Percentiles rank a stretch among this genome's conserved stretches.
These are phyloP conservation scores for Aspergillus phoenicis DNA, from an alignment of 2,329 filamentous ascomycete genomes.

Conservation along the genomic window DNA sequence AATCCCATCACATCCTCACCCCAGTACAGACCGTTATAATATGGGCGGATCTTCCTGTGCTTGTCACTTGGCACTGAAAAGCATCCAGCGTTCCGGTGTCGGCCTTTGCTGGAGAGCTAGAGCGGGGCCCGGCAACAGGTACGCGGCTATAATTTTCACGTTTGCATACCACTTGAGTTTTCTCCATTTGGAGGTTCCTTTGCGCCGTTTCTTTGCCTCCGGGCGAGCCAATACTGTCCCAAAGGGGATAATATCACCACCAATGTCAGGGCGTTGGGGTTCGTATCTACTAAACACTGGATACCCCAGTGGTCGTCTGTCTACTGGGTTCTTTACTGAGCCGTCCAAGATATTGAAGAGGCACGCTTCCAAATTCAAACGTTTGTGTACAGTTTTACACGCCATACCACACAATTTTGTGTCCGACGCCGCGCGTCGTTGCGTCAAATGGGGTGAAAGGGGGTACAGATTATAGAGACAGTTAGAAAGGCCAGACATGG, in stretches of 20 bases:
- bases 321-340: not conserved
- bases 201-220: not conserved
- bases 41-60: not conserved
- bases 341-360: not conserved
- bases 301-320: not conserved
- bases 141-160: not conserved
- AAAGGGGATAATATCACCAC: not conserved
- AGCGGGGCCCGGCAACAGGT: not conserved
- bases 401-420: conserved; percentile 15
- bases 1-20: not conserved
- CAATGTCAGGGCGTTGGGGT: not conserved
- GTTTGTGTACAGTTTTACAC: conserved; percentile 20
- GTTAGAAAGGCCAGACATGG: conserved; percentile 15
- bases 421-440: conserved; percentile 17
- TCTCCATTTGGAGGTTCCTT: not conserved
- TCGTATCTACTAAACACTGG: too few relatives aligned
- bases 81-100: not conserved
- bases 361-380: conserved; percentile 17
- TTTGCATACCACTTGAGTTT: not conserved
- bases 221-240: not conserved
- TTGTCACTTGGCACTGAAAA: not conserved
- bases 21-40: not conserved
- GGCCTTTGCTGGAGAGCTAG: not conserved
- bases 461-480: conserved; percentile 33
- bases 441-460: conserved; percentile 28